A percentile compares a stretch with the other conserved stretches of the same genome.
Conservation (phyloP, 352 stramenopile species). For the Thalassiosira livingstoniorum region DNA sequence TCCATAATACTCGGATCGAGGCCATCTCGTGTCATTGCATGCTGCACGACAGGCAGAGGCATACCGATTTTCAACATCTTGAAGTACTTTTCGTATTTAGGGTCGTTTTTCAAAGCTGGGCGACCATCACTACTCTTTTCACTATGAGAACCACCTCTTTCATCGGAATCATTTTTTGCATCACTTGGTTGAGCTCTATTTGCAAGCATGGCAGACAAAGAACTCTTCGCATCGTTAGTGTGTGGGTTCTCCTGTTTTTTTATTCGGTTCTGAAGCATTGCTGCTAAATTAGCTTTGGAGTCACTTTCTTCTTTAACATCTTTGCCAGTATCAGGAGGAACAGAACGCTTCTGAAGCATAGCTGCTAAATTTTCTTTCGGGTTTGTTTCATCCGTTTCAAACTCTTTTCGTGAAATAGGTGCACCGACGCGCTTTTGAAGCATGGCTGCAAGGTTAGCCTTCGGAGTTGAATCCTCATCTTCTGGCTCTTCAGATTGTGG, state of each 20-base stretch:
- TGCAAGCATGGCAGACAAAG: constrained; percentile 23
- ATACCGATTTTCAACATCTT: constrained; percentile 96
- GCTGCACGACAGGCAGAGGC: constrained; percentile 92
- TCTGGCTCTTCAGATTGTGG: no score
- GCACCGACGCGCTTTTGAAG: constrained; percentile 19
- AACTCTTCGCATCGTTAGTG: background rate
- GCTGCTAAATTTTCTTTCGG: constrained; percentile 15
- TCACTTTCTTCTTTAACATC: background rate
- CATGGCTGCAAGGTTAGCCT: constrained; percentile 25
- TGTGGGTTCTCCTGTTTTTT: constrained; percentile 2
- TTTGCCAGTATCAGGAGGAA: background rate
- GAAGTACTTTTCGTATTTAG: constrained; percentile 91
- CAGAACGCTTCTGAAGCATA: constrained; percentile 18
- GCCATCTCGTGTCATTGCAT: constrained; percentile 94
- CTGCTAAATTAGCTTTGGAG: background rate
- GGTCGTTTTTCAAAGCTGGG: constrained; percentile 82
- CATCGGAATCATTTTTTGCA: constrained; percentile 3
- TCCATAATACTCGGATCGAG: constrained; percentile 92
- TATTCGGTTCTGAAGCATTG: background rate
- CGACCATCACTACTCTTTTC: constrained; percentile 5
- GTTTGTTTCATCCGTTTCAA: background rate
- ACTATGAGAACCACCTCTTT: background rate
- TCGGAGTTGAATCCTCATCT: constrained; percentile 19
- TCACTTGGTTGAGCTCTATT: constrained; percentile 22
- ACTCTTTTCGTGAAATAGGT: constrained; percentile 7